These are phyloP conservation scores for Helotiales sp. DNA, from an alignment of 2,329 filamentous ascomycete genomes.

Conservation along the genomic window DNA sequence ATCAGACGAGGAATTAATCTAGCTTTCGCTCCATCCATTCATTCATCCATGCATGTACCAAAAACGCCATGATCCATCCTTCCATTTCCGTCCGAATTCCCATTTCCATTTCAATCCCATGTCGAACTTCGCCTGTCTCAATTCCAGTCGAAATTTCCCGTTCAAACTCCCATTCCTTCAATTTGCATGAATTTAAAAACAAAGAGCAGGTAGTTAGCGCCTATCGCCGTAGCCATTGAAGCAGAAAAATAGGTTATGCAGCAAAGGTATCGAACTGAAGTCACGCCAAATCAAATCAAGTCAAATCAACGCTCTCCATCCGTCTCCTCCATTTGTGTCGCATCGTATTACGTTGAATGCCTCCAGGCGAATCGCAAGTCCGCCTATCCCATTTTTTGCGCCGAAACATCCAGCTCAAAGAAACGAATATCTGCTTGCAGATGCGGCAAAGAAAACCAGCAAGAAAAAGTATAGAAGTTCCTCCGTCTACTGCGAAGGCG, in stretches of 20 bases:
- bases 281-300: neutral
- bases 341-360: neutral
- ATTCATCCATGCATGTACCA: too few relatives aligned
- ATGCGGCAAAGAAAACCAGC: neutral
- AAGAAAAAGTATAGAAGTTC: neutral
- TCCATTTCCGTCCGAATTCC: too few relatives aligned
- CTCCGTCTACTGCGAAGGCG: conserved; percentile 1
- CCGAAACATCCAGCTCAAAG: neutral
- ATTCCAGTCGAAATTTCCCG: too few relatives aligned
- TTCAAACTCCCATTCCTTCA: too few relatives aligned
- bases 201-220: too few relatives aligned
- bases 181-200: too few relatives aligned
- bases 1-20: too few relatives aligned
- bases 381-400: conserved; percentile 4
- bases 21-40: too few relatives aligned
- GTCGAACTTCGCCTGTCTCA: too few relatives aligned
- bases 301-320: neutral
- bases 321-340: neutral
- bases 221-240: neutral
- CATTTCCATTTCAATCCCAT: too few relatives aligned
- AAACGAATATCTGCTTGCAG: neutral
- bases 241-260: neutral
- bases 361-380: neutral
- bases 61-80: too few relatives aligned
- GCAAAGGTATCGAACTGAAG: conserved; percentile 3